phyloP scores from a whole-genome alignment of 2,329 filamentous ascomycete genomes.

The Lachnellula subtilissima region DNA sequence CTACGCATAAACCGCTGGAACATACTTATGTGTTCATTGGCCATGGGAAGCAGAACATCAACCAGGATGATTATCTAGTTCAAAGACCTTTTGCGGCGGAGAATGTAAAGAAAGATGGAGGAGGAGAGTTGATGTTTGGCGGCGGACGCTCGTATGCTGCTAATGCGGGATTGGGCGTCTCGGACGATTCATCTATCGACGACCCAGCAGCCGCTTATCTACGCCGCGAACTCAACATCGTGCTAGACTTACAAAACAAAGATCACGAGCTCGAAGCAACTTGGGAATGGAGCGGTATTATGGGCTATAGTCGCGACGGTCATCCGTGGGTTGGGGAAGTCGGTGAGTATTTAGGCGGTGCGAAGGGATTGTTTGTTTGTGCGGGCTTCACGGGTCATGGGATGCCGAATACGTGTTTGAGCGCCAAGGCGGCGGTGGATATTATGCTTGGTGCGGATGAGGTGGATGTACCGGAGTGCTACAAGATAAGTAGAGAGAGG shows the following conservation, averaged over 20 bases:
- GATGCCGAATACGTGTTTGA: conserved; percentile 68
- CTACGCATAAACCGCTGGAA: conserved; percentile 10
- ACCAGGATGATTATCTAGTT: conserved; percentile 67
- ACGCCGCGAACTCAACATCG: conserved; percentile 21
- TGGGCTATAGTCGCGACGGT: conserved; percentile 67
- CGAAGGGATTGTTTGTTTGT: conserved; percentile 55
- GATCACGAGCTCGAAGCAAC: conserved; percentile 42
- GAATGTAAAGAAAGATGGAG: conserved; percentile 10
- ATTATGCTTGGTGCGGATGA: conserved; percentile 47
- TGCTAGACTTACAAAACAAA: conserved; percentile 30
- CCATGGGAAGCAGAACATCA: conserved; percentile 36
- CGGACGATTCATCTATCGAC: conserved; percentile 56
- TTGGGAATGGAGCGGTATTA: conserved; percentile 69
- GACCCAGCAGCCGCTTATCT: conserved; percentile 33
- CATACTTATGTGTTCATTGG: conserved; percentile 56
- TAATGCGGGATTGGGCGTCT: conserved; percentile 51
- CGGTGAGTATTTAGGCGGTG: conserved; percentile 45
- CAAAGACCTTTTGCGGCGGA: conserved; percentile 52
- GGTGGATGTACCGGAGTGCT: conserved; percentile 43
- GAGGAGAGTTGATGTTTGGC: conserved; percentile 63
- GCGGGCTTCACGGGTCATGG: conserved; percentile 71
- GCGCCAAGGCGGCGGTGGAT: conserved; percentile 57
- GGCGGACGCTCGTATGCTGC: conserved; percentile 58
- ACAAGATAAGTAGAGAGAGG: conserved; percentile 21
- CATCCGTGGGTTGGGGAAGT: conserved; percentile 67